These are phyloP conservation scores for Penicillium manginii DNA, from an alignment of 495 filamentous ascomycete species.

Conservation along the genomic window DNA sequence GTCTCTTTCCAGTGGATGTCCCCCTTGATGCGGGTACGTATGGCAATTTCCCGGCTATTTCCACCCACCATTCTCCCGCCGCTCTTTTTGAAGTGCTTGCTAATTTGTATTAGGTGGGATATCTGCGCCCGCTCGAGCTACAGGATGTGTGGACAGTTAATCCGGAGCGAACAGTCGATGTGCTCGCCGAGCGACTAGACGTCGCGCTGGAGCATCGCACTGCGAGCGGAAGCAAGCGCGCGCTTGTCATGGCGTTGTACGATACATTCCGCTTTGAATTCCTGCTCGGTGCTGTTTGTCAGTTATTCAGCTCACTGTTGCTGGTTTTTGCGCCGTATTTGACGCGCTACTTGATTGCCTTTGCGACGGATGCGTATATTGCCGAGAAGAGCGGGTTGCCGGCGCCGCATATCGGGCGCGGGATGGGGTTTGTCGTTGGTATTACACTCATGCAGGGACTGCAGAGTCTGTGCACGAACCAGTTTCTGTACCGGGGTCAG, in stretches of 20 bases:
- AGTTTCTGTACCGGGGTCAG: slow-evolving; percentile 83
- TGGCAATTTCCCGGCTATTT: no score
- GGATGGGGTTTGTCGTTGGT: slow-evolving; percentile 75
- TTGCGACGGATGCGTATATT: slow-evolving; percentile 78
- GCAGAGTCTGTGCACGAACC: slow-evolving; percentile 73
- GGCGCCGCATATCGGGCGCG: slow-evolving; percentile 64
- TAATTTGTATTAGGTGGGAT: slow-evolving; percentile 54
- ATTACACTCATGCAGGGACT: slow-evolving; percentile 76
- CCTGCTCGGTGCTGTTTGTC: slow-evolving; percentile 76
- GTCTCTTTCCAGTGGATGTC: slow-evolving; percentile 65
- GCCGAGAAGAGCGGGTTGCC: slow-evolving; percentile 47
- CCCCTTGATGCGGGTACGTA: slow-evolving; percentile 56
- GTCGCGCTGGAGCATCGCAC: slow-evolving; percentile 69
- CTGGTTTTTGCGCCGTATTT: slow-evolving; percentile 76
- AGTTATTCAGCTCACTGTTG: slow-evolving; percentile 69
- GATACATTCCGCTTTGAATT: slow-evolving; percentile 89
- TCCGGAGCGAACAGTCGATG: slow-evolving; percentile 71
- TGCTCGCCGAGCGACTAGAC: slow-evolving; percentile 64
- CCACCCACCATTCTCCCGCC: no score
- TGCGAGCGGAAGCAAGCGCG: slow-evolving; percentile 68
- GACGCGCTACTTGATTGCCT: slow-evolving; percentile 75
- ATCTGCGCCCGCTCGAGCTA: slow-evolving; percentile 78
- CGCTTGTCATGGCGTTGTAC: slow-evolving; percentile 79
- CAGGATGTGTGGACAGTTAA: slow-evolving; percentile 90
- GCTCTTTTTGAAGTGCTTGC: no score